phyloP scores from a whole-genome alignment of 306 rosid genomes.

The Dicorynia guianensis region DNA sequence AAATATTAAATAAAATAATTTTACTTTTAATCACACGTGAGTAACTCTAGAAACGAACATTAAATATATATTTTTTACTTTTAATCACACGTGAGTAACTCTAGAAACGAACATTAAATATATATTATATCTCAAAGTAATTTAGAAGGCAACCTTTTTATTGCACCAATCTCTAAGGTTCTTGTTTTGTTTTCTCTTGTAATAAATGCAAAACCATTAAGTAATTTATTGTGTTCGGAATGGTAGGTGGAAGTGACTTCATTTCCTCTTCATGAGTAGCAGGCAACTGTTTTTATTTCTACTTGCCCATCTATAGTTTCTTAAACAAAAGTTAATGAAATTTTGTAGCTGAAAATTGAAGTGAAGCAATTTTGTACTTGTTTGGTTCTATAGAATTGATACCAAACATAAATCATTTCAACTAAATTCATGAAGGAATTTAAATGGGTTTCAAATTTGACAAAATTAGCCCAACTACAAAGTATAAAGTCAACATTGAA shows the following conservation, averaged over 20 bases:
- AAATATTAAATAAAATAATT: no score
- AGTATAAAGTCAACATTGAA: neutral
- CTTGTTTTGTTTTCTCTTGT: neutral
- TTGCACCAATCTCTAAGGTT: no score
- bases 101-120: no score
- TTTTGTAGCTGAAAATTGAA: neutral
- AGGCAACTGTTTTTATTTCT: neutral
- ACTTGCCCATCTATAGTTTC: no score
- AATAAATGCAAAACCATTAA: conserved; percentile 44
- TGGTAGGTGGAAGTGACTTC: conserved; percentile 43
- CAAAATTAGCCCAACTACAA: conserved; percentile 19
- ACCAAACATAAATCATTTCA: neutral
- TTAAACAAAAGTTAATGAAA: no score
- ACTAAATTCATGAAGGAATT: neutral
- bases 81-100: no score
- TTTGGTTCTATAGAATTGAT: neutral
- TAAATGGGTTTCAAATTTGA: neutral
- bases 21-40: no score
- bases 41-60: no score
- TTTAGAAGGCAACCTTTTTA: no score
- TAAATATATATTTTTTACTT: no score
- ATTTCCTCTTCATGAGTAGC: neutral
- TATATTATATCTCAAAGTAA: no score
- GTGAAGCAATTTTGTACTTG: neutral
- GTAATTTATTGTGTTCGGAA: conserved; percentile 39